These are phyloP conservation scores for Leishmania mexicana DNA, from an alignment of 208 protist species.

Conservation along the genomic window DNA sequence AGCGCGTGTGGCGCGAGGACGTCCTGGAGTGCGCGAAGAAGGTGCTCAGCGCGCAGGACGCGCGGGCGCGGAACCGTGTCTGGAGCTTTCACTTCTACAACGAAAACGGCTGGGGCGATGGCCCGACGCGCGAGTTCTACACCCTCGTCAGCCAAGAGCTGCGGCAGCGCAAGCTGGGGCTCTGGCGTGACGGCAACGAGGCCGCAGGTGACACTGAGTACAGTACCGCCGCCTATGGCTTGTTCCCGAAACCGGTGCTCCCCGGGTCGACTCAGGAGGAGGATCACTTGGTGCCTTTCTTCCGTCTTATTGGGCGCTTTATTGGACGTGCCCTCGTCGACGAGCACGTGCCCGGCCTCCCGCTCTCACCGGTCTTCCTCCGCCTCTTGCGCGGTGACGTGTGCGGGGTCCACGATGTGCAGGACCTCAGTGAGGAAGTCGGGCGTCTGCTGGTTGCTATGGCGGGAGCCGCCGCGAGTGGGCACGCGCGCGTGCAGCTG, in stretches of 20 bases:
- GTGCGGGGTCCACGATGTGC: slow-evolving; percentile 72
- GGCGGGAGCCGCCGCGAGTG: slow-evolving; percentile 21
- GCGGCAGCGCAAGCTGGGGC: slow-evolving; percentile 48
- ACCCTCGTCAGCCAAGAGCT: slow-evolving; percentile 74
- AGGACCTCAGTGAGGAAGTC: slow-evolving; percentile 55
- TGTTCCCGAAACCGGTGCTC: slow-evolving; percentile 63
- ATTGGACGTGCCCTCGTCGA: slow-evolving; percentile 82
- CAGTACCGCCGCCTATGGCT: slow-evolving; percentile 37
- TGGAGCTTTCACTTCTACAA: slow-evolving; percentile 92
- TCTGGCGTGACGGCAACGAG: slow-evolving; percentile 67
- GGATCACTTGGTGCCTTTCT: slow-evolving; percentile 27
- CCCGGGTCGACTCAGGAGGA: slow-evolving; percentile 15
- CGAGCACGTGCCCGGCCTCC: slow-evolving; percentile 67
- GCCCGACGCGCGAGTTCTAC: slow-evolving; percentile 93
- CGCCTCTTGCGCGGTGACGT: slow-evolving; percentile 78
- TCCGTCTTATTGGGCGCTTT: slow-evolving; percentile 74
- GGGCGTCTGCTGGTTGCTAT: slow-evolving; percentile 55
- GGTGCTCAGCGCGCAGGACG: slow-evolving; percentile 44
- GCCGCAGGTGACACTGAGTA: slow-evolving; percentile 54
- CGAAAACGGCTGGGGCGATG: slow-evolving; percentile 87
- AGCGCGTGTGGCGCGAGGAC: slow-evolving; percentile 63
- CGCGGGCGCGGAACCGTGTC: slow-evolving; percentile 39
- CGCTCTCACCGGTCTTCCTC: slow-evolving; percentile 71
- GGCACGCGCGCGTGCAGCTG: slow-evolving; percentile 27
- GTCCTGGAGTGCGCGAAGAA: slow-evolving; percentile 68